Evolutionary conservation across 495 filamentous ascomycete species (phyloP).

Genomic region (Penicillium subrubescens): DNA sequence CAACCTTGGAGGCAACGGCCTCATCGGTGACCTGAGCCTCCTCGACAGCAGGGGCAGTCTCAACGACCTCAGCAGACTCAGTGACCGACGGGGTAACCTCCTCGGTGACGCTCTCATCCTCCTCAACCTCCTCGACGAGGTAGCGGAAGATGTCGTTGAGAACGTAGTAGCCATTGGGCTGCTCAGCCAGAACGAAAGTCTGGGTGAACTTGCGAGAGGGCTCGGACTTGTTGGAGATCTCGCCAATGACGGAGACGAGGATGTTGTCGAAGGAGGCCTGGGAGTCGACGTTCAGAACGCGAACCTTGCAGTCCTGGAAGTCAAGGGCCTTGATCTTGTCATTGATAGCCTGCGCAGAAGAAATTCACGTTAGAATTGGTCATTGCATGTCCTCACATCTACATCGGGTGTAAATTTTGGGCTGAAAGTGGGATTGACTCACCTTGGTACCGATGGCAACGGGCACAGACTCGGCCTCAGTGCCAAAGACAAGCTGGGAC

Average conservation of each 20-base stretch:
- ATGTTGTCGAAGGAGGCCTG: slow-evolving; percentile 91
- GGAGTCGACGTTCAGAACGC: slow-evolving; percentile 95
- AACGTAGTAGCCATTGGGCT: slow-evolving; percentile 96
- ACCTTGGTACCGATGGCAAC: slow-evolving; percentile 86
- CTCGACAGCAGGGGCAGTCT: slow-evolving; percentile 29
- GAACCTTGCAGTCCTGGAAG: slow-evolving; percentile 97
- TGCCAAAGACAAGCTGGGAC: slow-evolving; percentile 80
- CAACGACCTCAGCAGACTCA: slow-evolving; percentile 33
- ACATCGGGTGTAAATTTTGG: not conserved
- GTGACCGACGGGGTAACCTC: slow-evolving; percentile 45
- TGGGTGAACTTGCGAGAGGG: slow-evolving; percentile 94
- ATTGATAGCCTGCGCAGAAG: slow-evolving; percentile 70
- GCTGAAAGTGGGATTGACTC: slow-evolving; percentile 35
- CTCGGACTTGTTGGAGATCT: slow-evolving; percentile 89
- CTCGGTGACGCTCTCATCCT: slow-evolving; percentile 57
- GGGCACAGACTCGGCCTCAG: slow-evolving; percentile 81
- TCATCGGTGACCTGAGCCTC: slow-evolving; percentile 39
- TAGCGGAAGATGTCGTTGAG: slow-evolving; percentile 97
- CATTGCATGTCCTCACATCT: not conserved
- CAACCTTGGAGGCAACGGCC: slow-evolving; percentile 52
- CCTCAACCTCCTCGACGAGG: slow-evolving; percentile 79
- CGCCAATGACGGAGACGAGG: slow-evolving; percentile 94
- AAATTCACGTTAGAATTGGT: slow-evolving; percentile 7
- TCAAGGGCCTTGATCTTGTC: slow-evolving; percentile 90
- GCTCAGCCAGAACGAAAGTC: slow-evolving; percentile 96